Conservation (phyloP, 306 rosid species). For the Oemleria cerasiformis region DNA sequence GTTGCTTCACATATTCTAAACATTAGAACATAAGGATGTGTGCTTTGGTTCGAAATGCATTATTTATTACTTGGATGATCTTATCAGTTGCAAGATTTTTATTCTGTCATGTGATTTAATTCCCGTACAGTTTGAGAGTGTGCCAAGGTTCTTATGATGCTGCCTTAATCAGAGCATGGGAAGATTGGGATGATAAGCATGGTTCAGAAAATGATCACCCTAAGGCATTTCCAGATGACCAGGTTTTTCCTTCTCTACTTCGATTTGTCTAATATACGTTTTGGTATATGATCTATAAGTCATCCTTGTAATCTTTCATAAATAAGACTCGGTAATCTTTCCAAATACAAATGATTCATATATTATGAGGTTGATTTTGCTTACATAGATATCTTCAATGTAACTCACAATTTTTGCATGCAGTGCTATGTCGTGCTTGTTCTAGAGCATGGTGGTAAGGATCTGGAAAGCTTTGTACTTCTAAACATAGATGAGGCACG, state of each 20-base stretch:
- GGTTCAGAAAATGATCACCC: slow-evolving; percentile 91
- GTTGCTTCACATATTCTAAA: slow-evolving; percentile 7
- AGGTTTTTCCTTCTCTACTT: slow-evolving; percentile 47
- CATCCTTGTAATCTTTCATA: not conserved
- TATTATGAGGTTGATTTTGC: not conserved
- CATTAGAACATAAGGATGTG: not conserved
- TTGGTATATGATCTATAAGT: not conserved
- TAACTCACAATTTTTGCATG: slow-evolving; percentile 33
- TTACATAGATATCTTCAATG: not conserved
- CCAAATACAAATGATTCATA: slow-evolving; percentile 10
- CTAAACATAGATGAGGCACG: slow-evolving; percentile 65
- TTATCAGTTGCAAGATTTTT: slow-evolving; percentile 9
- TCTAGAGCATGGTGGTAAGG: slow-evolving; percentile 81
- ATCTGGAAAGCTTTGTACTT: slow-evolving; percentile 90
- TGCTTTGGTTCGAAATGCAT: not conserved
- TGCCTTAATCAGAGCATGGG: slow-evolving; percentile 74
- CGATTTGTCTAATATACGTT: slow-evolving; percentile 6
- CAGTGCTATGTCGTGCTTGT: slow-evolving; percentile 71
- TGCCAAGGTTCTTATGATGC: slow-evolving; percentile 80
- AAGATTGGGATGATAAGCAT: slow-evolving; percentile 65
- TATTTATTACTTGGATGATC: not conserved
- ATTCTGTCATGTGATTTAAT: slow-evolving; percentile 19
- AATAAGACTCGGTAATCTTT: slow-evolving; percentile 9
- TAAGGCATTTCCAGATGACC: slow-evolving; percentile 67
- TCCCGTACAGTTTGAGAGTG: slow-evolving; percentile 56